A percentile compares a stretch with the other conserved stretches of the same genome.
phyloP scores from a whole-genome alignment of 208 protist species.

The Naegleria fowleri region DNA sequence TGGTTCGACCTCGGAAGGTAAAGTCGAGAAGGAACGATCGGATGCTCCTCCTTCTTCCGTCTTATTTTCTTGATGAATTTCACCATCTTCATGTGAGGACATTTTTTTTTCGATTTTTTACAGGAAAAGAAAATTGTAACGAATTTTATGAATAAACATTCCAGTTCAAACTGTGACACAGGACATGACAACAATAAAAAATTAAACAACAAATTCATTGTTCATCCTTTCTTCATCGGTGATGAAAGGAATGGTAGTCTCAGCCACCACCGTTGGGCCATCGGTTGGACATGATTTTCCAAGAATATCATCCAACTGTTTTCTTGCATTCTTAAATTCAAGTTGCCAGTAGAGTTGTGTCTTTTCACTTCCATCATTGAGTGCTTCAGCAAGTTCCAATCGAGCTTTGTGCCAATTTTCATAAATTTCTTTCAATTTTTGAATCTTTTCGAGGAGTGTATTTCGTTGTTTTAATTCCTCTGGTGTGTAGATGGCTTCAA shows the following conservation, averaged over 20 bases:
- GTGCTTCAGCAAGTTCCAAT: neutral
- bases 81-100: too few species aligned
- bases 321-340: neutral
- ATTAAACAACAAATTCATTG: neutral
- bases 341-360: neutral
- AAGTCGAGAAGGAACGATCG: too few species aligned
- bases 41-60: too few species aligned
- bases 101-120: too few species aligned
- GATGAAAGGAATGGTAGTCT: neutral
- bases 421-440: neutral
- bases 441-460: neutral
- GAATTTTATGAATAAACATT: too few species aligned
- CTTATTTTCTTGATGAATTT: too few species aligned
- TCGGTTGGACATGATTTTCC: neutral
- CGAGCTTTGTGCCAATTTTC: neutral
- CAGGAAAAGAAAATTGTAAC: too few species aligned
- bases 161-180: too few species aligned
- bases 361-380: slow-evolving; percentile 2
- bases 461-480: neutral
- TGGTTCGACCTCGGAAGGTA: too few species aligned
- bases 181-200: too few species aligned
- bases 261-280: neutral
- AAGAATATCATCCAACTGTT: neutral
- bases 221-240: neutral
- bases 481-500: neutral